Evolutionary conservation across 331 rosid genomes (phyloP), one percentile per base, ranked within the genome.

Genomic region (Telfairia occidentalis): DNA sequence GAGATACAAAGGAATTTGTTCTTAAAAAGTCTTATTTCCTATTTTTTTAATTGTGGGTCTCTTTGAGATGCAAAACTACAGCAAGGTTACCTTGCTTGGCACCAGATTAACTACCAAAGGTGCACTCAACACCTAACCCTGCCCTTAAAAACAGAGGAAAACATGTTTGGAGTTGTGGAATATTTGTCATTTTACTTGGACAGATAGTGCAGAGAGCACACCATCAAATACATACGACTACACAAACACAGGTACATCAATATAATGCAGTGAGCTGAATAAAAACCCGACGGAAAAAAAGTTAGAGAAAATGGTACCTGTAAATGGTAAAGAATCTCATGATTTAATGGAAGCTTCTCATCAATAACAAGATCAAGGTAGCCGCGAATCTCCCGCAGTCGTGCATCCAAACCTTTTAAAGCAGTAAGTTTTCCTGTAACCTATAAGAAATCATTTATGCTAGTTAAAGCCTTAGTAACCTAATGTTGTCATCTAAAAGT

Each of bases 341-440:
- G 91, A 74, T 87, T 87, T 78, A 87, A 70, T 1, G 89, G 89
- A 40, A 83, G 84, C 76, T 83, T 81, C 75, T 72, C 83, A 34
- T 83, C 89, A 67, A 87, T 69, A 40, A 87, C 89, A 46, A 85
- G 89, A 48, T 87, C 87, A 38, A 87, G 83, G 66, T 87, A 87
- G 57, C 83, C 57, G 43, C 82, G 83, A 42, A 87, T 87, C 78
- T 87, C 89, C 42, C 48, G 75, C 54, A 87, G 63, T 18, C 89
- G 87, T 40, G 89, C 86, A 85, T 85, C 89, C 78, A 85, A 83
- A 70, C 91, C 89, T 82, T 85, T 87, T 57, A 87, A 78, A 75
- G 87, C 91, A 38, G 86, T 85, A 35, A 87, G 89, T 78, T 87
- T 87, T 54, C 87, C 91, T 38, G 86, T 83, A 76, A 89, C 90